Evolutionary conservation across 768 basidiomycete species (phyloP), one percentile per base, ranked within the genome.

Genomic region (Xerocomus potaroensis): DNA sequence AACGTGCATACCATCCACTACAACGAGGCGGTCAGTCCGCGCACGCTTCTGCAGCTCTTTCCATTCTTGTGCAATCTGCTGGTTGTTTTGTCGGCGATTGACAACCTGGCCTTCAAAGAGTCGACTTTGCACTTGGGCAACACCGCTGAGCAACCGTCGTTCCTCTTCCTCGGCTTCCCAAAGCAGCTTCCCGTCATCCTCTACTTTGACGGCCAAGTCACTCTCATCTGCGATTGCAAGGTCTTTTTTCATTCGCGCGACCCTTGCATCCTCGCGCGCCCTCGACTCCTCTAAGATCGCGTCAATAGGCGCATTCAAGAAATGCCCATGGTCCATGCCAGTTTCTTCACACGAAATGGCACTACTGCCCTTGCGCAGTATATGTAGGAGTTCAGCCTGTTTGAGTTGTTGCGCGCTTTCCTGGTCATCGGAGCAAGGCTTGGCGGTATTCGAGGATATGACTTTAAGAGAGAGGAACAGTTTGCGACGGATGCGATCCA

Each of bases 401-500:
- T 68, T 69, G n/a, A 77, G 54, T 24, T 49, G 50, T n/a, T 61
- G 65, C 1, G 60, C 38, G 5, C 50, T 56, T 10, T 53, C 47
- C n/a, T 53, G 51, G 21, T 22, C 45, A 16, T 48, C 46, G 15
- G 59, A 49, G n/a, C n/a, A n/a, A 1, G 62, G 57, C 2, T 58
- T 22, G 23, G 54, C 52, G 16, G 26, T 24, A n/a, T 69, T 71
- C 5, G 69, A 65, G 18, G 72, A 72, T 77, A 83, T 81, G 51
- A 83, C 73, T 60, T 83, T 83, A 40, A 79, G 53, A 1, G 82
- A 81, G 4, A 83, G 70, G 61, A 81, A 83, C 6, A 87, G 69
- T 62, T 88, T 88, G 43, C 80, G 77, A 36, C 83, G 80, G 43
- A 85, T 76, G 26, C 83, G 74, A 50, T 83, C 80, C 5, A 87